Conservation (phyloP, 2,329 filamentous ascomycete species). For the Sclerotinia trifoliorum region DNA sequence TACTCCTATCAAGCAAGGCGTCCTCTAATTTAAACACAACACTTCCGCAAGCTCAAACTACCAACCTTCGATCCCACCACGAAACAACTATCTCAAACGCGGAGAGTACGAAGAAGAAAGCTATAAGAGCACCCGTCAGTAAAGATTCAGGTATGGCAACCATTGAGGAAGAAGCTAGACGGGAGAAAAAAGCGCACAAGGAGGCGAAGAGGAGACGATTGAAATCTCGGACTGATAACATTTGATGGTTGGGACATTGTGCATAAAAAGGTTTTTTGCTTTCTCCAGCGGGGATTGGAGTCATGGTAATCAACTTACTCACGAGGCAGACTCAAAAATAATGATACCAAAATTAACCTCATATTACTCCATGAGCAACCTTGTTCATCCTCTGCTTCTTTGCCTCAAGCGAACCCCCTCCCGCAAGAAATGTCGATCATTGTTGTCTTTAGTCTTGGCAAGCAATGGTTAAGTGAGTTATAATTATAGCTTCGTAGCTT, state of each 20-base stretch:
- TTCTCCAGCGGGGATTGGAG: neutral
- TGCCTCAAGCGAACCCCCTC: constrained; percentile 3
- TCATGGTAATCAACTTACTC: neutral
- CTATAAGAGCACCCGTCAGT: neutral
- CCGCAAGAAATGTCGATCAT: neutral
- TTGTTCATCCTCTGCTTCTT: neutral
- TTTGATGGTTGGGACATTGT: neutral
- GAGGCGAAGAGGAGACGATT: constrained; percentile 11
- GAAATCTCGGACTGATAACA: constrained; percentile 12
- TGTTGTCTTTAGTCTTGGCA: neutral
- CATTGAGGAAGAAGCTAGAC: neutral
- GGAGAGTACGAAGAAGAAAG: neutral
- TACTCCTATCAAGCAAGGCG: neutral
- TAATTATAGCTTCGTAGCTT: neutral
- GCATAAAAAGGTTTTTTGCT: neutral
- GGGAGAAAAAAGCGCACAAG: constrained; percentile 12
- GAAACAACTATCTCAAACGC: neutral
- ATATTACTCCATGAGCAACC: neutral
- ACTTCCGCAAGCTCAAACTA: neutral
- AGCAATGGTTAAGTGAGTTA: neutral
- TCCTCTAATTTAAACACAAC: neutral
- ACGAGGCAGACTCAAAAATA: neutral
- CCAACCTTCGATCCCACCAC: neutral
- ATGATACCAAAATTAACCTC: neutral
- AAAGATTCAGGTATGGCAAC: neutral